Evolutionary conservation across 192 early-diverging fungal species (phyloP), one percentile per base, ranked within the genome.

Genomic region (Linnemannia exigua): DNA sequence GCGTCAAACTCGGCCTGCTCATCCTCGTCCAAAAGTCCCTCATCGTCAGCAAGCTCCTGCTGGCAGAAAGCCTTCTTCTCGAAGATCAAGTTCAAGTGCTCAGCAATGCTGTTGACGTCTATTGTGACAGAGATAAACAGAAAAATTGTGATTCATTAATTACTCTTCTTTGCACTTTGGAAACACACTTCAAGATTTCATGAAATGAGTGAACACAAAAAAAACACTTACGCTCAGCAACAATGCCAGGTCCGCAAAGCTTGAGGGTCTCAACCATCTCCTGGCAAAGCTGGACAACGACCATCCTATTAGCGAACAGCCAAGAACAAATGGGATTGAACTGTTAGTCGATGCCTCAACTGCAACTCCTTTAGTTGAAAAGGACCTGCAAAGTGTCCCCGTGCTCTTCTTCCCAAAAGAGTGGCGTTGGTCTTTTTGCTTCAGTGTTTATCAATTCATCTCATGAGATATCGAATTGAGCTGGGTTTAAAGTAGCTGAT

Each of bases 1-100:
- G 95, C 93, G 75, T 97, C 97, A 74, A 92, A 92, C 87, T 98
- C 96, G 2, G 95, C 94, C 87, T 95, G 90, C 69, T 97, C 96
- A 73, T 96, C 96, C 41, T 97, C 95, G 67, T 96, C 96, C 81
- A 91, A 78, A 38, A 89, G 82, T 31, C 91, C 92, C 41, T 91
- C 91, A 22, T 92, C 92, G 54, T 94, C 95, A 46, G 89, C 94
- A 61, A 93, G 90, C 54, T 90, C 91, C 71, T 94, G 92, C 81
- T 96, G 95, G 77, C 95, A 96, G 61, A 91, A 82, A 22, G 94
- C 92, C 81, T 91, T 93, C 91, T 95, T 95, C 76, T 95, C 93
- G 76, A 95, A 94, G 22, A 95, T 91, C 73, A 92, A 87, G 37
- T 92, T 80, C 61, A 89, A 70, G 58, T 88, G 81, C 17, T 84